These are phyloP conservation scores for Mallotus japonicus DNA, from an alignment of 441 rosid species.

Conservation along the genomic window DNA sequence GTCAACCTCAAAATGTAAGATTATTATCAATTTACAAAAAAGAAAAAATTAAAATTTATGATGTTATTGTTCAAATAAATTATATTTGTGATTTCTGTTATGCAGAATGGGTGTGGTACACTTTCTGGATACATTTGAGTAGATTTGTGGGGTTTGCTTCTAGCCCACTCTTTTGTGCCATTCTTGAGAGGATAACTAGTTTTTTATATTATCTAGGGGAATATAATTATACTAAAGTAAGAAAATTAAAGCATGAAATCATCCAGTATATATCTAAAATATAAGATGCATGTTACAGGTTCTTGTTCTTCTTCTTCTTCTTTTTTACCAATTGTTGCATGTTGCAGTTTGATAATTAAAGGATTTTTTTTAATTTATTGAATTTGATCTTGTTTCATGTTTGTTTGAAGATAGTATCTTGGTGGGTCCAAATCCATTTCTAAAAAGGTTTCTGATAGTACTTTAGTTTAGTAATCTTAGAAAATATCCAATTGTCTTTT, in stretches of 20 bases:
- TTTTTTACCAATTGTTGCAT: not conserved
- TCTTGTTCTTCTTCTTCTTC: not conserved
- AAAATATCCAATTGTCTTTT: not conserved
- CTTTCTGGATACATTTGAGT: conserved; percentile 22
- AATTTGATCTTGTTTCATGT: conserved; percentile 5
- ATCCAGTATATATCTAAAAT: not conserved
- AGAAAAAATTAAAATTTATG: too few species aligned
- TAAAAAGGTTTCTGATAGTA: conserved; percentile 1
- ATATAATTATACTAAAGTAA: not conserved
- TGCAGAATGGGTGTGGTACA: too few species aligned
- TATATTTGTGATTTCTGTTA: too few species aligned
- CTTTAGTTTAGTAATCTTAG: conserved; percentile 1
- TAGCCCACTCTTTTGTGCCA: conserved; percentile 26
- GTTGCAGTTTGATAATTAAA: not conserved
- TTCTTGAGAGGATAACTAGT: conserved; percentile 2
- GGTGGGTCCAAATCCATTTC: conserved; percentile 13
- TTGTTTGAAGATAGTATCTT: conserved; percentile 1
- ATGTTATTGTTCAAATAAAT: too few species aligned
- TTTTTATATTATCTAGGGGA: too few species aligned
- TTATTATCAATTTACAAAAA: too few species aligned
- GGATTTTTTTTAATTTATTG: not conserved
- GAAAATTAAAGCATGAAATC: not conserved
- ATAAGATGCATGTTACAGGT: not conserved
- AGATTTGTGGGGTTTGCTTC: conserved; percentile 29
- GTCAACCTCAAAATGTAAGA: too few species aligned